Conservation (phyloP, 1,139 yeast genomes). For the Geotrichum klebahnii region DNA sequence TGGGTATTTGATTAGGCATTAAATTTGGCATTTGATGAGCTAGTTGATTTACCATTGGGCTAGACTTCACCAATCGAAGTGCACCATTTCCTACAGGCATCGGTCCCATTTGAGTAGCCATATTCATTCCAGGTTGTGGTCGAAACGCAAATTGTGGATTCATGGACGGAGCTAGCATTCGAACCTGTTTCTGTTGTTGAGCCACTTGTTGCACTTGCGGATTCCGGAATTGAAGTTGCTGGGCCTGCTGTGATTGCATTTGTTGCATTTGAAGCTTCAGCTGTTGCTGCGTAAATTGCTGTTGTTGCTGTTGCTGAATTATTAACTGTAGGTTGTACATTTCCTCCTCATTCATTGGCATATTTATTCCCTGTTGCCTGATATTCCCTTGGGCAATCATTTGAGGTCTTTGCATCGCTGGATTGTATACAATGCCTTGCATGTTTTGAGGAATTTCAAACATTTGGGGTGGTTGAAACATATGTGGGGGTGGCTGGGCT, state of each 20-base stretch:
- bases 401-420: not conserved
- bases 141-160: constrained; percentile 7
- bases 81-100: not conserved
- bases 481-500: not conserved
- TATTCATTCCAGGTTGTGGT: constrained; percentile 1
- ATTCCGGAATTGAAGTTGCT: constrained; percentile 24
- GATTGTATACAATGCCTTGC: not conserved
- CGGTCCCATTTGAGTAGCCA: constrained; percentile 2
- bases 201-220: constrained; percentile 21
- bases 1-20: not conserved
- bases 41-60: constrained; percentile 6
- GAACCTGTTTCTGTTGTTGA: not conserved
- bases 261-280: constrained; percentile 8
- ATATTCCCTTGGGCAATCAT: not conserved
- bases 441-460: constrained; percentile 5
- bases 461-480: constrained; percentile 4
- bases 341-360: constrained; percentile 7
- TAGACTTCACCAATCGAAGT: constrained; percentile 5
- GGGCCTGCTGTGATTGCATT: constrained; percentile 7
- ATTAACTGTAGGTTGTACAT: constrained; percentile 21
- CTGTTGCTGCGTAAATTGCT: constrained; percentile 1
- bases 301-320: constrained; percentile 6
- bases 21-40: not conserved
- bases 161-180: not conserved
- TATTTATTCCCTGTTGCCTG: not conserved